Evolutionary conservation across 768 basidiomycete genomes (phyloP).

Genomic region (Suillus bovinus): DNA sequence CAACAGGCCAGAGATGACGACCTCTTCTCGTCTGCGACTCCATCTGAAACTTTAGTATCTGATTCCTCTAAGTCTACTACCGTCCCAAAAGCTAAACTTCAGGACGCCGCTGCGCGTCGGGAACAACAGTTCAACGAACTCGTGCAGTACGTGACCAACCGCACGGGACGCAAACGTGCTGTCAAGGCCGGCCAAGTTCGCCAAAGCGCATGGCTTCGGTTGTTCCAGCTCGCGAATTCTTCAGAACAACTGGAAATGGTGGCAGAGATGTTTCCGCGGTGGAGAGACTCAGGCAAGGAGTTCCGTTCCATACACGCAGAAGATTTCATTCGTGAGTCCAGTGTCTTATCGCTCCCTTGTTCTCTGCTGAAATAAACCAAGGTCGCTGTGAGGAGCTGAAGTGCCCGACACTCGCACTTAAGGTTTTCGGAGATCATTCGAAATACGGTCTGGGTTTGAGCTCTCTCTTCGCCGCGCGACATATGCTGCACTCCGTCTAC

Average conservation of each 20-base stretch:
- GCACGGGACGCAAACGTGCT: conserved; percentile 29
- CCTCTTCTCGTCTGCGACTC: conserved; percentile 14
- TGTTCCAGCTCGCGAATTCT: conserved; percentile 51
- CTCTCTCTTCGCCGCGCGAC: conserved; percentile 51
- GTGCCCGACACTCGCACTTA: conserved; percentile 56
- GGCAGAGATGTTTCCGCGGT: conserved; percentile 47
- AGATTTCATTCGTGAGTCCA: conserved; percentile 54
- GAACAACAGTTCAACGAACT: conserved; percentile 25
- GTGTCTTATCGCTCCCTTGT: neutral
- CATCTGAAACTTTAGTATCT: conserved; percentile 3
- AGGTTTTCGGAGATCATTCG: conserved; percentile 60
- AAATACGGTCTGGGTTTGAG: conserved; percentile 56
- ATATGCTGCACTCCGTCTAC: conserved; percentile 58
- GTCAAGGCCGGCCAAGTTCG: conserved; percentile 39
- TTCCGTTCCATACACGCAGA: conserved; percentile 44
- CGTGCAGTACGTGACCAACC: conserved; percentile 30
- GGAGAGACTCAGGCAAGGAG: conserved; percentile 44
- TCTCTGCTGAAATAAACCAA: conserved; percentile 23
- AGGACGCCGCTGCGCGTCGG: conserved; percentile 11
- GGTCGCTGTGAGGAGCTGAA: conserved; percentile 63
- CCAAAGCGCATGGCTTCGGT: conserved; percentile 48
- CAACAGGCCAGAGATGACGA: conserved; percentile 16
- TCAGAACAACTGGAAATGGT: conserved; percentile 50
- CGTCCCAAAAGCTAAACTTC: neutral
- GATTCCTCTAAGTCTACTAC: neutral